Conservation (phyloP, 768 basidiomycete species). For the Coprinopsis strossmayeri region DNA sequence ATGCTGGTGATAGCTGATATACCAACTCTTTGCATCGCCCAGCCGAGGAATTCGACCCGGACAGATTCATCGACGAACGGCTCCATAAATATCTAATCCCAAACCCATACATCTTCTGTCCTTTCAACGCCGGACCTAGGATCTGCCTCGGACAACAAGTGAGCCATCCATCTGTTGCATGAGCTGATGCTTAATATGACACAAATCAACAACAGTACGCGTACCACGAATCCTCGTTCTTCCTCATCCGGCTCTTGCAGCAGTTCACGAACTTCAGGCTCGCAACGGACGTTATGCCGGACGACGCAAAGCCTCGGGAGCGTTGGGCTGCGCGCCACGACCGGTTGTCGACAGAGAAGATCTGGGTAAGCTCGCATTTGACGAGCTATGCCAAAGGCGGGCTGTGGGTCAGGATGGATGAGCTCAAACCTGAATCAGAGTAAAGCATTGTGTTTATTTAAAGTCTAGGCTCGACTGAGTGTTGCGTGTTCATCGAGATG, state of each 20-base stretch:
- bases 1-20: too few relatives aligned
- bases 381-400: constrained; percentile 32
- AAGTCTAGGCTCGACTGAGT: neutral
- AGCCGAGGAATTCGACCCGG: constrained; percentile 61
- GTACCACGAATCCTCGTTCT: constrained; percentile 52
- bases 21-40: too few relatives aligned
- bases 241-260: constrained; percentile 49
- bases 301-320: constrained; percentile 31
- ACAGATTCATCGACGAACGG: constrained; percentile 60
- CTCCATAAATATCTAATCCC: constrained; percentile 46
- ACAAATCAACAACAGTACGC: constrained; percentile 25
- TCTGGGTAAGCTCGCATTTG: constrained; percentile 31
- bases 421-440: constrained; percentile 2
- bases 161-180: neutral
- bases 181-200: neutral
- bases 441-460: neutral
- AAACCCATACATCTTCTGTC: constrained; percentile 53
- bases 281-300: constrained; percentile 35
- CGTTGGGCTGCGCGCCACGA: constrained; percentile 35
- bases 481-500: too few relatives aligned
- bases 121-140: constrained; percentile 46
- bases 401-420: constrained; percentile 33
- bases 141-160: constrained; percentile 50
- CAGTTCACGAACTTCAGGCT: constrained; percentile 36
- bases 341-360: constrained; percentile 34